These are phyloP conservation scores for Mycogone perniciosa DNA, from an alignment of 2,329 filamentous ascomycete species.

Conservation along the genomic window DNA sequence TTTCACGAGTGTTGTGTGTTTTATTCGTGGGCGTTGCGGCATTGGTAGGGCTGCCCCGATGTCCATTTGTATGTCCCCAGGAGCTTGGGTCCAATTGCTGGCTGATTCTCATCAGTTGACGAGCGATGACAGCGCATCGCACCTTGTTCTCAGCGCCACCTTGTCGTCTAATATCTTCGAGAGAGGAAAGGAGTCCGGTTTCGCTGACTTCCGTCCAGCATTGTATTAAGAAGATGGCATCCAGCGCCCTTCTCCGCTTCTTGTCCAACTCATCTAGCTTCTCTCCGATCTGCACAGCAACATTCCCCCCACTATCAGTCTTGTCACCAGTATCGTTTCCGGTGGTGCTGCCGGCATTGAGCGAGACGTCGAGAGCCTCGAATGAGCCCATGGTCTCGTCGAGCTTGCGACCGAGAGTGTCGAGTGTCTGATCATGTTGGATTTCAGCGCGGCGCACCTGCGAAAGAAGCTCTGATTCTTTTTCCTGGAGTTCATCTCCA, in stretches of 20 bases:
- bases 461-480: constrained; percentile 84
- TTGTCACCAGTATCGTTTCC: constrained; percentile 27
- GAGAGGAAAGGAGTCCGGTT: constrained; percentile 73
- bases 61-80: constrained; percentile 59
- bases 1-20: constrained; percentile 68
- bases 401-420: constrained; percentile 79
- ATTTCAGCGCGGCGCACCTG: constrained; percentile 86
- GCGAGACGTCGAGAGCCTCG: constrained; percentile 76
- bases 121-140: constrained; percentile 84
- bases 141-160: constrained; percentile 89
- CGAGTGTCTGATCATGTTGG: constrained; percentile 86
- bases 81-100: constrained; percentile 76
- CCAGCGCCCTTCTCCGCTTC: constrained; percentile 80
- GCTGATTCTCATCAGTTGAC: constrained; percentile 90
- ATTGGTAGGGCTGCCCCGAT: constrained; percentile 46
- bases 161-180: constrained; percentile 82
- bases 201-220: constrained; percentile 97
- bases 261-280: constrained; percentile 89
- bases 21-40: constrained; percentile 34
- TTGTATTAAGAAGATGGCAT: constrained; percentile 90
- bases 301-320: constrained; percentile 64
- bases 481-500: constrained; percentile 78
- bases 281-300: constrained; percentile 92
- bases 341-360: constrained; percentile 55
- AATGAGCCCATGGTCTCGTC: constrained; percentile 90